These are phyloP conservation scores for Phialophora tarda DNA, from an alignment of 2,329 filamentous ascomycete genomes.

Conservation along the genomic window DNA sequence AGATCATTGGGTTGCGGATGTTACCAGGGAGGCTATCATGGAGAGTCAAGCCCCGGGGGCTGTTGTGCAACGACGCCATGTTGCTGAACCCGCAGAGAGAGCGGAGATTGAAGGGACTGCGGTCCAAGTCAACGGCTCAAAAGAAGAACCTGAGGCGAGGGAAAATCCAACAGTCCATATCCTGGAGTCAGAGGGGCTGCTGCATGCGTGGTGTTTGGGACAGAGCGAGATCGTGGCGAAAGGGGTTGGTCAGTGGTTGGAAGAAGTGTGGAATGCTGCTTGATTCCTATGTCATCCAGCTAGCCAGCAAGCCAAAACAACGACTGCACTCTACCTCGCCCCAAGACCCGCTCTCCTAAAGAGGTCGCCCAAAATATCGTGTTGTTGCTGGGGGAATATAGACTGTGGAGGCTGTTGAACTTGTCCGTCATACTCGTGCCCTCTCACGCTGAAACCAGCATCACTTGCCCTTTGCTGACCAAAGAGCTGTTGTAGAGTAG, in stretches of 20 bases:
- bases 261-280: conserved; percentile 45
- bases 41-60: conserved; percentile 45
- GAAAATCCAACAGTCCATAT: conserved; percentile 59
- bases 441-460: conserved; percentile 57
- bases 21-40: conserved; percentile 63
- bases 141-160: conserved; percentile 43
- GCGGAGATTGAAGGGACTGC: conserved; percentile 36
- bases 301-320: background rate
- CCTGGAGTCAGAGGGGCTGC: conserved; percentile 58
- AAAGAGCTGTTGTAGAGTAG: conserved; percentile 61
- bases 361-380: conserved; percentile 50
- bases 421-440: conserved; percentile 46
- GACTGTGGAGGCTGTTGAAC: conserved; percentile 8
- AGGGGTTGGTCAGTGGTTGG: conserved; percentile 57
- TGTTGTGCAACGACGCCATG: conserved; percentile 14
- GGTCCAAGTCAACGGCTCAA: conserved; percentile 15
- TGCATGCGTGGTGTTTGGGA: conserved; percentile 65
- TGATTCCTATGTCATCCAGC: background rate
- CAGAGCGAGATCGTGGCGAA: conserved; percentile 57
- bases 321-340: conserved; percentile 27
- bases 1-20: conserved; percentile 67
- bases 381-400: conserved; percentile 30
- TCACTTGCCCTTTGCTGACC: conserved; percentile 61
- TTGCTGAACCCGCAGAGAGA: background rate
- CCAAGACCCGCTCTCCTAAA: conserved; percentile 52